Evolutionary conservation across 257 asterid genomes (phyloP).

Genomic region (Fraxinus pennsylvanica): DNA sequence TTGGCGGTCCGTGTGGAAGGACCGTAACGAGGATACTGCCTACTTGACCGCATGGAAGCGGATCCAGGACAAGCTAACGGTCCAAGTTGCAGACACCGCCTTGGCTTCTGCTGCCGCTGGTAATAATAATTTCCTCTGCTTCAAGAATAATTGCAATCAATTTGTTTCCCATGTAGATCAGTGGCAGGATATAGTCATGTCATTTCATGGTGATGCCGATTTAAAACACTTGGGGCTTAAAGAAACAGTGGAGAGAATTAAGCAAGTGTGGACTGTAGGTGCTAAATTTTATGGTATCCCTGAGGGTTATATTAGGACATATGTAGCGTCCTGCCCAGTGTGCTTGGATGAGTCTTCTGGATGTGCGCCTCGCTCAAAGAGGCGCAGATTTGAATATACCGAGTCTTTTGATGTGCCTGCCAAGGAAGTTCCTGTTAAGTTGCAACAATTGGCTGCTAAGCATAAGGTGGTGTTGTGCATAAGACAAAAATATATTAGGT

Average conservation of each 20-base stretch:
- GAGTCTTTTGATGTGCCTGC: constrained; percentile 92
- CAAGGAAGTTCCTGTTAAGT: constrained; percentile 79
- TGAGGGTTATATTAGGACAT: constrained; percentile 84
- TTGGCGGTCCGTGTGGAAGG: constrained; percentile 99
- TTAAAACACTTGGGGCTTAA: constrained; percentile 79
- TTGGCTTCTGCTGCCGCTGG: constrained; percentile 28
- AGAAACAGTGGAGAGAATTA: constrained; percentile 85
- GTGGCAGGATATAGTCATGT: constrained; percentile 96
- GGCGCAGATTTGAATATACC: constrained; percentile 91
- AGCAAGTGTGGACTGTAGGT: constrained; percentile 96
- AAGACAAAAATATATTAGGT: constrained; percentile 88
- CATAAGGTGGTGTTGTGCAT: constrained; percentile 93
- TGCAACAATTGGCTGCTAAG: constrained; percentile 86
- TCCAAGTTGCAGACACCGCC: constrained; percentile 40
- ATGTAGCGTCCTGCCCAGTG: constrained; percentile 74
- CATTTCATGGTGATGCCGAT: constrained; percentile 71
- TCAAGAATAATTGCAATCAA: constrained; percentile 82
- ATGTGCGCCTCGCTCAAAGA: constrained; percentile 74
- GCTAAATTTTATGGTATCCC: constrained; percentile 96
- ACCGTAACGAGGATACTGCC: constrained; percentile 94
- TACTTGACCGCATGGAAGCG: constrained; percentile 96
- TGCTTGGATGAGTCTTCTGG: constrained; percentile 83
- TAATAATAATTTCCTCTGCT: constrained; percentile 67
- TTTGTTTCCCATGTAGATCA: constrained; percentile 84
- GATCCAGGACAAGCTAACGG: constrained; percentile 87